Percentiles rank a stretch among this genome's conserved stretches.
Conservation (phyloP, 139 green algal species). For the Pleodorina starrii region DNA sequence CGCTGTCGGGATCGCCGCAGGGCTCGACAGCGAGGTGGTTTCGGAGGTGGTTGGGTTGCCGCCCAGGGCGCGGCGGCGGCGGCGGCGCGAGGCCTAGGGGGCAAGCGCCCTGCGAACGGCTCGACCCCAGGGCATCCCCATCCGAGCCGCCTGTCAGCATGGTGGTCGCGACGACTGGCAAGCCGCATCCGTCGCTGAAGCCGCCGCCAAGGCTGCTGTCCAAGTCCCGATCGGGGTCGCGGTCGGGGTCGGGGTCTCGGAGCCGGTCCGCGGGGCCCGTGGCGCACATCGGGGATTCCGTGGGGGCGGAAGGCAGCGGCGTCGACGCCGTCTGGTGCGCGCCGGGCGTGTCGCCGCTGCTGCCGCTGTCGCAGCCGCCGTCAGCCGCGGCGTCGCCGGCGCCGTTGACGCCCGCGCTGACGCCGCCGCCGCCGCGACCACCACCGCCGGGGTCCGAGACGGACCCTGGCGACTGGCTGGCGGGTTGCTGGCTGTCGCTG, state of each 20-base stretch:
- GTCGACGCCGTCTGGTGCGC: not conserved
- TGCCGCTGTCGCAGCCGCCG: not conserved
- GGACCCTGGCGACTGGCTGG: not conserved
- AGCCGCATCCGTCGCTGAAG: not conserved
- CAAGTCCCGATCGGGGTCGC: not conserved
- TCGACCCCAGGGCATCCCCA: not conserved
- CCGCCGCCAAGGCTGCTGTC: not conserved
- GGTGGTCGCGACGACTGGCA: not conserved
- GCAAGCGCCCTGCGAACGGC: not conserved
- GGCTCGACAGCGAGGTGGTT: too few species aligned
- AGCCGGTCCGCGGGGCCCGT: not conserved
- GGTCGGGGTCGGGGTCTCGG: not conserved
- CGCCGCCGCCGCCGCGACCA: not conserved
- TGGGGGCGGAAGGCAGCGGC: not conserved
- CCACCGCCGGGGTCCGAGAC: not conserved
- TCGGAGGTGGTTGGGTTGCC: too few species aligned
- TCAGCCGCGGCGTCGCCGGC: not conserved
- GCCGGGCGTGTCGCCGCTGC: not conserved
- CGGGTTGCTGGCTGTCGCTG: not conserved
- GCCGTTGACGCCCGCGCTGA: not conserved
- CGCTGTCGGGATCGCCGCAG: not conserved
- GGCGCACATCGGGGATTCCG: not conserved
- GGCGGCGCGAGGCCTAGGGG: not conserved
- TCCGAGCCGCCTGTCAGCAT: not conserved
- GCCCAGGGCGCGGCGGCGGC: too few species aligned